phyloP scores from a whole-genome alignment of 75 land plant species.

The Pinus albicaulis region DNA sequence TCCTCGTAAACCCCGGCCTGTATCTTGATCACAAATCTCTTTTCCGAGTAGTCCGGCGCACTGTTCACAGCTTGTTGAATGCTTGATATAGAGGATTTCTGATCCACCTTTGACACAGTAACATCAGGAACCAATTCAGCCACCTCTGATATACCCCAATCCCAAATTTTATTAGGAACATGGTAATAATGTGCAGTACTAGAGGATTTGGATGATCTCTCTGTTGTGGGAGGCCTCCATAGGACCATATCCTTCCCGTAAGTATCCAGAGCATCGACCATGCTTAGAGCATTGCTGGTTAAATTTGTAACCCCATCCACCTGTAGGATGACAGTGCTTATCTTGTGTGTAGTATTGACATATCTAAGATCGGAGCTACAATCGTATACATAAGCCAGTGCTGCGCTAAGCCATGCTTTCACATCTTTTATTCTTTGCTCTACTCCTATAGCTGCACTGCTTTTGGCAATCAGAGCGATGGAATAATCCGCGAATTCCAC shows the following conservation, averaged over 20 bases:
- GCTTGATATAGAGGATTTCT: constrained; percentile 6
- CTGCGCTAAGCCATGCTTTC: constrained; percentile 57
- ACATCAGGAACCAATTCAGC: constrained; percentile 13
- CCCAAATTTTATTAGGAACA: not conserved
- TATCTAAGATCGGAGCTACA: constrained; percentile 58
- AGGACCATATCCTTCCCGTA: constrained; percentile 23
- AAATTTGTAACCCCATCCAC: constrained; percentile 34
- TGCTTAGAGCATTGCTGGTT: constrained; percentile 72
- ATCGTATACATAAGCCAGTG: constrained; percentile 47
- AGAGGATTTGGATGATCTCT: constrained; percentile 8
- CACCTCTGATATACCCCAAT: not conserved
- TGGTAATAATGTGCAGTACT: not conserved
- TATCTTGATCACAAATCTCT: constrained; percentile 51
- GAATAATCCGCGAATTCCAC: not conserved
- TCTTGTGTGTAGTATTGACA: constrained; percentile 24
- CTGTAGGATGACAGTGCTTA: not conserved
- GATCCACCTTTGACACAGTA: constrained; percentile 13
- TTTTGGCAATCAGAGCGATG: not conserved
- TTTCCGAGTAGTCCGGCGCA: constrained; percentile 37
- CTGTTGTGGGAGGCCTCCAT: constrained; percentile 54
- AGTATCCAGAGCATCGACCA: constrained; percentile 47
- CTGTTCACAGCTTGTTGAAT: constrained; percentile 66
- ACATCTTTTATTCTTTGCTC: no score
- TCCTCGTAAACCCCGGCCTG: constrained; percentile 69
- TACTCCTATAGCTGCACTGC: not conserved